Percentiles rank a stretch among this genome's conserved stretches.
Conservation (phyloP, 2,329 filamentous ascomycete species). For the Trichoderma endophyticum region DNA sequence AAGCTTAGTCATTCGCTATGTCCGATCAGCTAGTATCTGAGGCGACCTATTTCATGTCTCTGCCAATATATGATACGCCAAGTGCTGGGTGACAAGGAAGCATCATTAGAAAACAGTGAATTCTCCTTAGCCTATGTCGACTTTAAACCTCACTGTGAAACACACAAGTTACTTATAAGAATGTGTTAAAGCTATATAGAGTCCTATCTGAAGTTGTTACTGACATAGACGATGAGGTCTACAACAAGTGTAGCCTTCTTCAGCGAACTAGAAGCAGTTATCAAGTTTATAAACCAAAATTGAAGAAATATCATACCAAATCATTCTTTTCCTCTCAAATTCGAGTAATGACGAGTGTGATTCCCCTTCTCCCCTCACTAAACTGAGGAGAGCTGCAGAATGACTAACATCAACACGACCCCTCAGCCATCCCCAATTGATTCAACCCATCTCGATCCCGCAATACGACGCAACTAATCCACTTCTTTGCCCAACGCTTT, state of each 20-base stretch:
- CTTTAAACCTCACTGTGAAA: rapidly evolving
- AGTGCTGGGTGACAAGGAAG: not conserved
- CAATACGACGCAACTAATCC: not conserved
- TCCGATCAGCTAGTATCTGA: not conserved
- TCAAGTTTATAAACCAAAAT: not conserved
- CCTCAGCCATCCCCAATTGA: not conserved
- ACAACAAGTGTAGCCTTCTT: not conserved
- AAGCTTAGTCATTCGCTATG: not conserved
- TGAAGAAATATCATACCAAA: not conserved
- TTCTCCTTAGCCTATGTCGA: not conserved
- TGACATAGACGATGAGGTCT: not conserved
- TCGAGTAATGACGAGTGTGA: not conserved
- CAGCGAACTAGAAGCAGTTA: not conserved
- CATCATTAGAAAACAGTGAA: not conserved
- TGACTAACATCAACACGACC: not conserved
- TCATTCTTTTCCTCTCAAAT: not conserved
- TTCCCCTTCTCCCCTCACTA: not conserved
- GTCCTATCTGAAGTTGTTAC: not conserved
- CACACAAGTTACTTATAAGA: not conserved
- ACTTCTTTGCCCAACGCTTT: not conserved
- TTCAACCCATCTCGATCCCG: not conserved
- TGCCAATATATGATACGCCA: not conserved
- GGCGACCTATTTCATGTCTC: not conserved
- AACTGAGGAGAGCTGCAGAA: not conserved
- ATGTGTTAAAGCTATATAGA: not conserved